Evolutionary conservation across 75 land plant species (phyloP).

Genomic region (Sequoiadendron giganteum): DNA sequence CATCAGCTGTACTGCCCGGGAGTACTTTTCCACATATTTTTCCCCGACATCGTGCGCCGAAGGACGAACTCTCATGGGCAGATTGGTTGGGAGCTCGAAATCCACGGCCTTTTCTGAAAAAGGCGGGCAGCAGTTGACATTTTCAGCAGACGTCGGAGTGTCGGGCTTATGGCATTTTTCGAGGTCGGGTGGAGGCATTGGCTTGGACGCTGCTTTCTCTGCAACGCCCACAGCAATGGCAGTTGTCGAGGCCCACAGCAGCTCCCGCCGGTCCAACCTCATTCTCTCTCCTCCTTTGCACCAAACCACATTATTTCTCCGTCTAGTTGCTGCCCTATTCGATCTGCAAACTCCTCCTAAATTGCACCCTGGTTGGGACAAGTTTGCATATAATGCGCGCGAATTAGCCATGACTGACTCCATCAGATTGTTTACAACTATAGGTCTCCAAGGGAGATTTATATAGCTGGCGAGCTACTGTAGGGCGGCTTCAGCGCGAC

Average conservation of each 20-base stretch:
- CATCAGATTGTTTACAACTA: neutral
- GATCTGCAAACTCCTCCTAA: too few species aligned
- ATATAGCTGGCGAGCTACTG: too few species aligned
- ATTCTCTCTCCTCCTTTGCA: neutral
- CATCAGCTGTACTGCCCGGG: conserved; percentile 19
- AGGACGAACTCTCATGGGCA: conserved; percentile 24
- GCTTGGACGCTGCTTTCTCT: conserved; percentile 11
- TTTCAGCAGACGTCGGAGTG: conserved; percentile 20
- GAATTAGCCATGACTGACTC: neutral
- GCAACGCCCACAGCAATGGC: neutral
- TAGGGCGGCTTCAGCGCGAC: too few species aligned
- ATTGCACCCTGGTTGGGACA: neutral
- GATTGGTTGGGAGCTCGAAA: conserved; percentile 6
- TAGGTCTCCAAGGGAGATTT: neutral
- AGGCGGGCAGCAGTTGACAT: conserved; percentile 49
- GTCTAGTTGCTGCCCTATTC: neutral
- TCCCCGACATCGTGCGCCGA: conserved; percentile 30
- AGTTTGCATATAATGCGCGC: neutral
- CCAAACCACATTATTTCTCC: neutral
- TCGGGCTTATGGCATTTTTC: conserved; percentile 37
- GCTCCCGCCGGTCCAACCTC: neutral
- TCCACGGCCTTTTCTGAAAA: neutral
- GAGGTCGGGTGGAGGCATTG: conserved; percentile 31
- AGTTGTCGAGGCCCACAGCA: neutral
- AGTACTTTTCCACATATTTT: conserved; percentile 33